These are phyloP conservation scores for Mycocentrospora acerina DNA, from an alignment of 2,329 filamentous ascomycete genomes.

Conservation along the genomic window DNA sequence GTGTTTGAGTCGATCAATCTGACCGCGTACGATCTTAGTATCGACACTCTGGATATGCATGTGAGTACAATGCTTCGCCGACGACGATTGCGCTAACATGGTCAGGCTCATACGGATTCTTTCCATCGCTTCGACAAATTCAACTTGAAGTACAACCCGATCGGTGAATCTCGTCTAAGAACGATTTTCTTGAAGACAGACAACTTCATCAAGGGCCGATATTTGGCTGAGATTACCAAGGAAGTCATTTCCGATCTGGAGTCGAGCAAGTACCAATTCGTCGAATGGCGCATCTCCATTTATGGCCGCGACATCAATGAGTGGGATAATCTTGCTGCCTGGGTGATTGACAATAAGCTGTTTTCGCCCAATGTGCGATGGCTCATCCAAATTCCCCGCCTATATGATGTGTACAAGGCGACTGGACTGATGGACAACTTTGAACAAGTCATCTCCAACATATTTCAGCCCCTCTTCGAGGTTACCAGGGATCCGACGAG, in stretches of 20 bases:
- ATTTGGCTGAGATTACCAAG: conserved; percentile 95
- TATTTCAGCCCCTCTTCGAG: conserved; percentile 93
- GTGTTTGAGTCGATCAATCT: conserved; percentile 98
- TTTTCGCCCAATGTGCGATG: conserved; percentile 97
- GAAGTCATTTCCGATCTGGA: conserved; percentile 97
- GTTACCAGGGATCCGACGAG: conserved; percentile 83
- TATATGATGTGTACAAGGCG: conserved; percentile 95
- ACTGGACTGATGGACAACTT: conserved; percentile 84
- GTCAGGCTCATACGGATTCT: conserved; percentile 89
- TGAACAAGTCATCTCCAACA: conserved; percentile 84
- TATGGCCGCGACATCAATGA: conserved; percentile 91
- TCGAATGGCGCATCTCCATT: conserved; percentile 97
- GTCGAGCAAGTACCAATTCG: conserved; percentile 99
- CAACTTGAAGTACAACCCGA: conserved; percentile 97
- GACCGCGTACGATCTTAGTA: conserved; percentile 95
- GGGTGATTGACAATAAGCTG: conserved; percentile 97
- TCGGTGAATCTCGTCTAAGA: conserved; percentile 89
- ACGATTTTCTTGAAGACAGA: conserved; percentile 99
- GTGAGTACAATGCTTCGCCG: too few species aligned
- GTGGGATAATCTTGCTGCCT: conserved; percentile 96
- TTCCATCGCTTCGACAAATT: conserved; percentile 99
- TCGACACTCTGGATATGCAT: conserved; percentile 99
- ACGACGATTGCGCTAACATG: conserved; percentile 9
- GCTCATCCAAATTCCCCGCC: conserved; percentile 90
- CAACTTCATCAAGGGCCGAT: conserved; percentile 94